A percentile compares a stretch with the other conserved stretches of the same genome.
Conservation (phyloP, 257 asterid species). For the Forsythia viridissima region DNA sequence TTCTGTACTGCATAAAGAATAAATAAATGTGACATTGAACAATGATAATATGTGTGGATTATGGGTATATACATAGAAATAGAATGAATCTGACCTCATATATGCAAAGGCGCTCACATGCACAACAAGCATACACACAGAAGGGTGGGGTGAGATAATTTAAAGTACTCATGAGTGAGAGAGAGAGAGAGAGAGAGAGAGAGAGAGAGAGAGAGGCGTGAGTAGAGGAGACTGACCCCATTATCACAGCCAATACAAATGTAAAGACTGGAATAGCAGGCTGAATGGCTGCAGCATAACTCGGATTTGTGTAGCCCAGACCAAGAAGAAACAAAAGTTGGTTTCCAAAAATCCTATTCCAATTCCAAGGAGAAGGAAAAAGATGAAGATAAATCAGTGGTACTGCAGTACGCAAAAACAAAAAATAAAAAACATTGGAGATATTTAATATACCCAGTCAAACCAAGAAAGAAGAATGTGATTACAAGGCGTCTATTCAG, state of each 20-base stretch:
- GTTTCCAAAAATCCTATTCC: conserved; percentile 80
- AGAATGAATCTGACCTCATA: not conserved
- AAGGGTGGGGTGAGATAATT: not conserved
- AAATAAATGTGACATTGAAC: conserved; percentile 32
- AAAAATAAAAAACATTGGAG: conserved; percentile 11
- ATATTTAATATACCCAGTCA: conserved; percentile 72
- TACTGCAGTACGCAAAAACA: conserved; percentile 13
- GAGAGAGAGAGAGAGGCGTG: conserved; percentile 16
- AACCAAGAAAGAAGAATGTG: conserved; percentile 91
- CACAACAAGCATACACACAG: not conserved
- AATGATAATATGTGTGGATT: not conserved
- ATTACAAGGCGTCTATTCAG: conserved; percentile 55
- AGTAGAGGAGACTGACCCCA: conserved; percentile 75
- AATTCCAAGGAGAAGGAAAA: conserved; percentile 24
- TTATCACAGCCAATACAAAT: conserved; percentile 74
- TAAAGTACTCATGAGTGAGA: not conserved
- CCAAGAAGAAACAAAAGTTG: conserved; percentile 95
- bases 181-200: conserved; percentile 20
- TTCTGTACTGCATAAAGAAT: conserved; percentile 86
- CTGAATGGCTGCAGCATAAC: conserved; percentile 95
- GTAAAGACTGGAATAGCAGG: conserved; percentile 98
- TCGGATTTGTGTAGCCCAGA: conserved; percentile 93
- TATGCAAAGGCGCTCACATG: not conserved
- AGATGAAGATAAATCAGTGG: conserved; percentile 19
- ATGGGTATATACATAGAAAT: not conserved